Percentiles rank a stretch among this genome's conserved stretches.
These are phyloP conservation scores for Trypanosomatidae sp. DNA, from an alignment of 208 protist genomes.

Conservation along the genomic window DNA sequence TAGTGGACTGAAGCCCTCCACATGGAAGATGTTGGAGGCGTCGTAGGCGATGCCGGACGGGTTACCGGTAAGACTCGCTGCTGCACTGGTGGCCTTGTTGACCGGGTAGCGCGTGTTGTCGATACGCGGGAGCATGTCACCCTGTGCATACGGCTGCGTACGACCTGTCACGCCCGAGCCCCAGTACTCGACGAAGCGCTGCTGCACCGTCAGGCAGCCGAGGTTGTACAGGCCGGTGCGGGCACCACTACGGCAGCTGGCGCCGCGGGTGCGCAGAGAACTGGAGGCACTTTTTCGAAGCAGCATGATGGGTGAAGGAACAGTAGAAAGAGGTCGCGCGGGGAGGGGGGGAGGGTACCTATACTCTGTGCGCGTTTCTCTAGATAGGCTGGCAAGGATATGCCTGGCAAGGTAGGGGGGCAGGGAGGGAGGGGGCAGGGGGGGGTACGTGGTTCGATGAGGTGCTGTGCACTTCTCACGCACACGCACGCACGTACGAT, in stretches of 20 bases:
- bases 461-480: background rate
- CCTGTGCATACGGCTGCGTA: constrained; percentile 85
- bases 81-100: constrained; percentile 53
- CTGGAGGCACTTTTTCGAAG: constrained; percentile 21
- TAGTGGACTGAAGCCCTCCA: constrained; percentile 49
- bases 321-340: background rate
- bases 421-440: background rate
- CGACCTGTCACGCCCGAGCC: constrained; percentile 64
- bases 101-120: constrained; percentile 72
- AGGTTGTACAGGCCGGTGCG: background rate
- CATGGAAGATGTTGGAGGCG: constrained; percentile 71
- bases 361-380: background rate
- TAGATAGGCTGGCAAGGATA: too few relatives aligned
- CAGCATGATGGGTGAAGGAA: constrained; percentile 8
- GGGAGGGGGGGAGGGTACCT: background rate
- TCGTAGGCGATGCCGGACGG: constrained; percentile 75
- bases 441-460: background rate
- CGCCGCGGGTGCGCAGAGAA: constrained; percentile 15
- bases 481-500: background rate
- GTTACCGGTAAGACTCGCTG: constrained; percentile 76
- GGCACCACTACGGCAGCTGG: background rate
- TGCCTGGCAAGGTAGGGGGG: background rate
- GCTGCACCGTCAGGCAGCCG: constrained; percentile 38
- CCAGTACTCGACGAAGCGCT: constrained; percentile 85
- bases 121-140: constrained; percentile 73